phyloP scores from a whole-genome alignment of 148 eudicot genomes.

The Rhododendron simsii region DNA sequence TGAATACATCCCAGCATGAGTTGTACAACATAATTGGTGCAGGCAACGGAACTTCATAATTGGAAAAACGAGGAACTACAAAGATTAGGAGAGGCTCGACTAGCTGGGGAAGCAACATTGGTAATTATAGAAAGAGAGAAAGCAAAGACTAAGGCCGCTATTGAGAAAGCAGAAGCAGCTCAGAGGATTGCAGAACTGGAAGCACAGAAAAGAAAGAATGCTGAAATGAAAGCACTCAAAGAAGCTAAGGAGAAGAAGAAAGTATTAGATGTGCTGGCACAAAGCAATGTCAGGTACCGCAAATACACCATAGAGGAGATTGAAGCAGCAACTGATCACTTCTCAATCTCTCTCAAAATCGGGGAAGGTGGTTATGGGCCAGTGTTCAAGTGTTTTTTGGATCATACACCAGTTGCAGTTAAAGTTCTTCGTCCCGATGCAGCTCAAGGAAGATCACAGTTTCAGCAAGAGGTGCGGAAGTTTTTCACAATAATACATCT shows the following conservation, averaged over 20 bases:
- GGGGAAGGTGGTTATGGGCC: constrained; percentile 51
- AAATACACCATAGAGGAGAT: constrained; percentile 35
- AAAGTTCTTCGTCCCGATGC: constrained; percentile 45
- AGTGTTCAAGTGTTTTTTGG: constrained; percentile 34
- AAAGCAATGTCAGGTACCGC: constrained; percentile 34
- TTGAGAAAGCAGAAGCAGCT: constrained; percentile 77
- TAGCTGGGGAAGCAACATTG: constrained; percentile 57
- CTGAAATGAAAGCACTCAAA: constrained; percentile 43
- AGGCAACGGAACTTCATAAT: constrained; percentile 68
- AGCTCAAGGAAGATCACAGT: constrained; percentile 39
- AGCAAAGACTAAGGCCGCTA: constrained; percentile 61
- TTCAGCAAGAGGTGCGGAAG: constrained; percentile 38
- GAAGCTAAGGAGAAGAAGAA: constrained; percentile 41
- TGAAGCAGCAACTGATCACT: constrained; percentile 33
- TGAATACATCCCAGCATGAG: background rate
- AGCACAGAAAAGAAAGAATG: constrained; percentile 48
- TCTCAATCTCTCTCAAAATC: constrained; percentile 25
- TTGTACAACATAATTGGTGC: background rate
- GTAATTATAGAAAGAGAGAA: constrained; percentile 55
- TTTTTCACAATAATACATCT: background rate
- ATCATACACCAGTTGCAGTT: constrained; percentile 36
- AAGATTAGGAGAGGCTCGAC: constrained; percentile 39
- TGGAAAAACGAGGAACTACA: constrained; percentile 49
- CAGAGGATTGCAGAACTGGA: constrained; percentile 62
- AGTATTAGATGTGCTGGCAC: constrained; percentile 22